Evolutionary conservation across 2,329 filamentous ascomycete genomes (phyloP), one percentile per base, ranked within the genome.

Genomic region (Cercospora zeina): DNA sequence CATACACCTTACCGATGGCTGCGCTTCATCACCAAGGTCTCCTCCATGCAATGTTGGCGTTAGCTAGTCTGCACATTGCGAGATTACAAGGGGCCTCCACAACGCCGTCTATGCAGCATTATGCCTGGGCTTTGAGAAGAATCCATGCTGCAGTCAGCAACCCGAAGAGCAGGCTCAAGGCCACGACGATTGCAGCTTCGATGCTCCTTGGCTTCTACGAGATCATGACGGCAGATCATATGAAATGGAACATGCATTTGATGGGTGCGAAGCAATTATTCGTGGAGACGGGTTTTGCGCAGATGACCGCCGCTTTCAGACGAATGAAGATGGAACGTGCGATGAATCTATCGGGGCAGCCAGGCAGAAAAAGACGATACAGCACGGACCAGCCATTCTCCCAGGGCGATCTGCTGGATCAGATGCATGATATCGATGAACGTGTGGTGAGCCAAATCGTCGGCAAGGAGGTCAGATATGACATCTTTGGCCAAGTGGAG

Each of bases 201-300:
- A 80, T 97, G 36, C 79, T 97, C 7, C 82, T 99, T 7, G 91
- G 88, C 0, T 97, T 92, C 74, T 97, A 96, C 71, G 95, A 97
- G 74, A 90, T 97, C 16, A 95, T 93, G 87, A 89, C 89, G 36
- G 93, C 92, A 21, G 93, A 99, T 68, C 93, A 97, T 70, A 87
- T 89, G 59, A 96, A 96, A 74, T 99, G 95, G 95, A 95, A 90
- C 71, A 93, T 90, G 65, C 95, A 97, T 76, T 80, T 97, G 37
- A 86, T 90, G 53, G 95, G 95, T 11, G 90, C 91, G 9, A 87
- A 89, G 42, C 89, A 93, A 65, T 82, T 97, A 31, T 82, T 97
- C 27, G 84, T 85, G 57, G 93, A 97, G 72, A 89, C 96, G 45
- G 89, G 95, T 54, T 90, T 92, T 64, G 82, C 83, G 9, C 82